phyloP scores from a whole-genome alignment of 305 asterid genomes.

The Coffea humblotiana region DNA sequence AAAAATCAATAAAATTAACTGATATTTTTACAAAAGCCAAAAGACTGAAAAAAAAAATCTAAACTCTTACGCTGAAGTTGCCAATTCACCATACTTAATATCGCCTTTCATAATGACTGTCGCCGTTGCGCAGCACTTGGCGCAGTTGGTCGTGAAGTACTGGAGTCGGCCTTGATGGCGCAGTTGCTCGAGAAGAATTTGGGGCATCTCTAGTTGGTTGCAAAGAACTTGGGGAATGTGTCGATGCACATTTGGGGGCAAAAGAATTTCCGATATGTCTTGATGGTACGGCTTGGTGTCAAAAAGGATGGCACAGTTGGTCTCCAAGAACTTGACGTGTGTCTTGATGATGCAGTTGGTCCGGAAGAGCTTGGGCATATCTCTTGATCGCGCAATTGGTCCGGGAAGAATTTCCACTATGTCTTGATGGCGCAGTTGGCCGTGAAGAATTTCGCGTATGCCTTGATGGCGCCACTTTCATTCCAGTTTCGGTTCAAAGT shows the following conservation, averaged over 20 bases:
- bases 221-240: too few species aligned
- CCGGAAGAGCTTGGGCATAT: not conserved
- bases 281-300: too few species aligned
- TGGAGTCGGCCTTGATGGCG: too few species aligned
- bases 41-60: not conserved
- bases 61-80: not conserved
- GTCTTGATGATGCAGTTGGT: not conserved
- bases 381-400: not conserved
- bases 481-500: conserved; percentile 3
- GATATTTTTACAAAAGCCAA: not conserved
- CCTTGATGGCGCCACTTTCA: conserved; percentile 21
- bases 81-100: not conserved
- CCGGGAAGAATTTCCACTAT: not conserved
- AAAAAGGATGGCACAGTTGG: too few species aligned
- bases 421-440: not conserved
- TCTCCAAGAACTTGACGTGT: not conserved
- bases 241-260: too few species aligned
- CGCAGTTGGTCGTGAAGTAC: too few species aligned
- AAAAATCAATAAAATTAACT: not conserved
- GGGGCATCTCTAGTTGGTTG: too few species aligned
- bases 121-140: not conserved
- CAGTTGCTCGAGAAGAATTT: too few species aligned
- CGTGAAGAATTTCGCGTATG: not conserved
- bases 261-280: too few species aligned
- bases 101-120: not conserved